Evolutionary conservation across 768 basidiomycete species (phyloP), one percentile per base, ranked within the genome.

Genomic region (Amyloporia xantha): DNA sequence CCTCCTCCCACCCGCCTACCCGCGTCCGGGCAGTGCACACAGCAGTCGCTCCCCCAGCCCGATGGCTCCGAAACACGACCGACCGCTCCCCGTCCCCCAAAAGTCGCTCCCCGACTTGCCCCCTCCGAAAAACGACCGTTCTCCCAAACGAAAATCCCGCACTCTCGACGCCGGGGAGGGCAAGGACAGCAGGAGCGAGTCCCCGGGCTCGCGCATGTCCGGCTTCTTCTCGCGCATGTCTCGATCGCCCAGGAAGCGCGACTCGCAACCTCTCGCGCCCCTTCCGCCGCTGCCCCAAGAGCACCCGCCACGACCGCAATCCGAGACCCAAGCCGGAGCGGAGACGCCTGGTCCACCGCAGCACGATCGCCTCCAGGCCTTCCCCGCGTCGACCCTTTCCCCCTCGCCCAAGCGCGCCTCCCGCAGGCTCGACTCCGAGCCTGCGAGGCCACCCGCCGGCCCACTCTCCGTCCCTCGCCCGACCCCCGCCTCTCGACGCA

Each of bases 1-100:
- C 41, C 35, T 44, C 39, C 24, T 19, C 50, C 50, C 21, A 30
- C 47, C 58, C 60, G 1, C 53, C 57, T 2, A 7, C 54, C 56
- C 13, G 45, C 58, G n/a, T 24, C 60, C 58, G 17, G 20, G 35
- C 19, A 17, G 48, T 5, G 10, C 42, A 26, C 38, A 19, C 43
- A 54, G 40, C 37, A 43, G 11, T 19, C 41, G 37, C 41, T 23
- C 36, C 4, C 12, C 23, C 23, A 4, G 15, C 20, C 25, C 27
- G 6, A 12, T 23, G 1, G 44, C 23, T 24, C 7, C 53, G n/a
- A 21, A 28, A n/a, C 9, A 33, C 38, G 20, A 21, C 38, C 26
- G 5, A 26, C 25, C 5, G 21, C 4, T 25, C n/a, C n/a, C n/a
- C n/a, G n/a, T n/a, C n/a, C n/a, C n/a, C n/a, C n/a, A n/a, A n/a